Percentiles rank a stretch among this genome's conserved stretches.
Conservation (phyloP, 2,329 filamentous ascomycete genomes). For the Colletotrichum orbiculare region DNA sequence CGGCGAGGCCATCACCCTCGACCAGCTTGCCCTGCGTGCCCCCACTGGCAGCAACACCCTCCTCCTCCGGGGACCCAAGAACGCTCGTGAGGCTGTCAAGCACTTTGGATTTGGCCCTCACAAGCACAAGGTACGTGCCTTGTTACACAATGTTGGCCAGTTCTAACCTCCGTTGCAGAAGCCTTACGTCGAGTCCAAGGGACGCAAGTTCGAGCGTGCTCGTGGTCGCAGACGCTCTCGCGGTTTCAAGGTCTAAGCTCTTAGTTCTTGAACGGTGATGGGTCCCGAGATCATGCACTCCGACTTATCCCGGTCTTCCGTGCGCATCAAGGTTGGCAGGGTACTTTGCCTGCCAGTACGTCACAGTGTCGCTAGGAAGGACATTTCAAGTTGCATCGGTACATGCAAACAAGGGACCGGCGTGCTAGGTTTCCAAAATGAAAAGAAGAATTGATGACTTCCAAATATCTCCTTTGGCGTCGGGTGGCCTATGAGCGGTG, state of each 20-base stretch:
- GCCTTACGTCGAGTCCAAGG: slow-evolving; percentile 97
- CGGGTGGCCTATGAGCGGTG: slow-evolving; percentile 27
- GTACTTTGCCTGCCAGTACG: slow-evolving; percentile 40
- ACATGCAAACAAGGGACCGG: slow-evolving; percentile 42
- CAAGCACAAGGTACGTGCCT: slow-evolving; percentile 84
- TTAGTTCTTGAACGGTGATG: slow-evolving; percentile 19
- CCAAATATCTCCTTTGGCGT: slow-evolving; percentile 27
- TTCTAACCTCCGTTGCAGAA: slow-evolving; percentile 71
- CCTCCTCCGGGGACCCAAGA: slow-evolving; percentile 97
- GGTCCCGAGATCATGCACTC: slow-evolving; percentile 8
- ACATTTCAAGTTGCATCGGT: too few species aligned
- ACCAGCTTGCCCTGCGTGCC: slow-evolving; percentile 94
- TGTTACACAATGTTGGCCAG: neutral
- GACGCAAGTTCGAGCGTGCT: slow-evolving; percentile 98
- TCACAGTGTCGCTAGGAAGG: too few species aligned
- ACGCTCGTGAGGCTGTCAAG: slow-evolving; percentile 96
- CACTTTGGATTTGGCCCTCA: slow-evolving; percentile 99
- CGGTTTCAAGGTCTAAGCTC: slow-evolving; percentile 98
- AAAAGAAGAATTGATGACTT: slow-evolving; percentile 37
- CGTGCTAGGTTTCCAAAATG: slow-evolving; percentile 56
- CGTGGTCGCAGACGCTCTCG: slow-evolving; percentile 98
- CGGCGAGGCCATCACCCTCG: slow-evolving; percentile 94
- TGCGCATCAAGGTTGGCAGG: slow-evolving; percentile 42
- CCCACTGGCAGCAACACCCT: slow-evolving; percentile 98
- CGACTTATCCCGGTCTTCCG: too few species aligned